Evolutionary conservation across 106 monocot species (phyloP).

Genomic region (Phalaenopsis aphrodite): DNA sequence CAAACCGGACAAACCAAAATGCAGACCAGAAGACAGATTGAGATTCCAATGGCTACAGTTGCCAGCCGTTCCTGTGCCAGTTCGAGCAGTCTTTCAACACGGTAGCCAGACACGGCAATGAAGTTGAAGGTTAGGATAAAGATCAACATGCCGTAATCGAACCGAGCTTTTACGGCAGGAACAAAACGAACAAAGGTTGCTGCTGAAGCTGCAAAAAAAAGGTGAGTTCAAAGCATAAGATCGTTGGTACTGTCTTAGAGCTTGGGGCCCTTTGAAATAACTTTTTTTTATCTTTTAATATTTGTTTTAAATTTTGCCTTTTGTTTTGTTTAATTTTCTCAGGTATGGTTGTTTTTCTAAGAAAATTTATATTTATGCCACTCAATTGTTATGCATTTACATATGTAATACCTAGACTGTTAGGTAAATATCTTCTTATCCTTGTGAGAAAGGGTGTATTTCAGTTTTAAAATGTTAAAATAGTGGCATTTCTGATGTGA

Average conservation of each 20-base stretch:
- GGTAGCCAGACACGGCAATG: slow-evolving; percentile 43
- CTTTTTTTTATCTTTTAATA: too few relatives aligned
- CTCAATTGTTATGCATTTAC: too few relatives aligned
- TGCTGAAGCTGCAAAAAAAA: slow-evolving; percentile 24
- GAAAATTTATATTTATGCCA: too few relatives aligned
- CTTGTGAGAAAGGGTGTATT: too few relatives aligned
- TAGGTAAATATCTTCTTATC: too few relatives aligned
- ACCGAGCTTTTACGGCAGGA: slow-evolving; percentile 29
- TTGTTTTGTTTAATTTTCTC: too few relatives aligned
- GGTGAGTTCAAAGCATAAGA: not conserved
- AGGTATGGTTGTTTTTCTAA: too few relatives aligned
- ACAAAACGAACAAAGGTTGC: slow-evolving; percentile 46
- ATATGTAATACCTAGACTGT: too few relatives aligned
- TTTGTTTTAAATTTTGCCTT: too few relatives aligned
- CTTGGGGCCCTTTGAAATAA: not conserved
- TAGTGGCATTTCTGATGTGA: too few relatives aligned
- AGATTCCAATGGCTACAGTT: slow-evolving; percentile 29
- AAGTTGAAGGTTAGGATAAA: slow-evolving; percentile 1
- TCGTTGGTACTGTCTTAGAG: not conserved
- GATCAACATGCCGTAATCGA: slow-evolving; percentile 46
- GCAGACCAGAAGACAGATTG: slow-evolving; percentile 30
- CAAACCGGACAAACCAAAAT: slow-evolving; percentile 40
- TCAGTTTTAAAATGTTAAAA: too few relatives aligned
- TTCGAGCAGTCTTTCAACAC: slow-evolving; percentile 25
- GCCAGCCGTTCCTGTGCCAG: slow-evolving; percentile 23